Conservation (phyloP, 176 grass and related monocot genomes). For the Carex scoparia region DNA sequence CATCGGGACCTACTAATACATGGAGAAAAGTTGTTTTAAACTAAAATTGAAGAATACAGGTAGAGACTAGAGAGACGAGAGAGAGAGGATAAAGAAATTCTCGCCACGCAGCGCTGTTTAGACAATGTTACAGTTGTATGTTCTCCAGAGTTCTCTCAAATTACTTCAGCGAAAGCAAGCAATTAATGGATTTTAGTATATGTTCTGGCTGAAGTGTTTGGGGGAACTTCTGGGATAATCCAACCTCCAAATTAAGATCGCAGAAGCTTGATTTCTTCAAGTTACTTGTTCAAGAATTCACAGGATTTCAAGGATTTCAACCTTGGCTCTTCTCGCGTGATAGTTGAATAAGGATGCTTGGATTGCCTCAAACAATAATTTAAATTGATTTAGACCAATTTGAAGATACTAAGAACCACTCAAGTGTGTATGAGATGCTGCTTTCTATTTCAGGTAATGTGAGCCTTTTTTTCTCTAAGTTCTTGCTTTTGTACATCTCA, state of each 20-base stretch:
- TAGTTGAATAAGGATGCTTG: background rate
- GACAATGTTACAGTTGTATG: background rate
- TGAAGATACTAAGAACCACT: background rate
- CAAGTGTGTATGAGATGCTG: background rate
- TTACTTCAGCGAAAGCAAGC: slow-evolving; percentile 4
- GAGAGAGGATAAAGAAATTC: background rate
- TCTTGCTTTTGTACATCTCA: background rate
- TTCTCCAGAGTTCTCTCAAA: slow-evolving; percentile 16
- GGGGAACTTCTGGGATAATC: slow-evolving; percentile 2
- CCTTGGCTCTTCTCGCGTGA: background rate
- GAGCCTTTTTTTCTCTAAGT: background rate
- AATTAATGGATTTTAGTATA: background rate
- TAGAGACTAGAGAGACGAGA: background rate
- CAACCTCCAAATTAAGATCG: background rate
- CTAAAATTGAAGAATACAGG: no score
- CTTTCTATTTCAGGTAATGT: background rate
- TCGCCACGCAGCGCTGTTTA: background rate
- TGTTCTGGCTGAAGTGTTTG: slow-evolving; percentile 12
- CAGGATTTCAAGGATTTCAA: no score
- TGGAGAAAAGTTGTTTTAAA: background rate
- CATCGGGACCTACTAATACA: background rate
- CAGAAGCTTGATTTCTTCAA: background rate
- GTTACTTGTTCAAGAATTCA: background rate
- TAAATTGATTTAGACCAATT: background rate
- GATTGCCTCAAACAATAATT: background rate